Conservation (phyloP, 2,329 filamentous ascomycete genomes). For the Trichoderma sp. region DNA sequence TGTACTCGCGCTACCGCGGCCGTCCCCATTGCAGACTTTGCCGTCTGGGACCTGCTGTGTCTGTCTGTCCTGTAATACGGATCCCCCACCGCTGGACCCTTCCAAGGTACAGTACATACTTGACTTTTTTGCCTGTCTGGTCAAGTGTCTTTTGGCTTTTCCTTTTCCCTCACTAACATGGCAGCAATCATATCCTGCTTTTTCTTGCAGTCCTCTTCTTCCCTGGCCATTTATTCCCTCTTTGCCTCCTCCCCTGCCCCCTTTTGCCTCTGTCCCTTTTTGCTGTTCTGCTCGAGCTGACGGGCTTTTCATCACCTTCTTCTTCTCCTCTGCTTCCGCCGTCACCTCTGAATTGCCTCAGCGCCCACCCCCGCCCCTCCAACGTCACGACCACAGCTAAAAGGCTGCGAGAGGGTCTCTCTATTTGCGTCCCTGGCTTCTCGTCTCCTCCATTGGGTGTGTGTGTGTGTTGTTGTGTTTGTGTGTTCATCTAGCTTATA, state of each 20-base stretch:
- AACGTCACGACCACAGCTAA: conserved; percentile 4
- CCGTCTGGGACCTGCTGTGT: neutral
- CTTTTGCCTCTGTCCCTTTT: conserved; percentile 24
- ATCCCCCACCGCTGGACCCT: neutral
- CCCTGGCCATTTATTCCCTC: conserved; percentile 25
- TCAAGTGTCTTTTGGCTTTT: neutral
- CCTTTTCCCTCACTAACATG: conserved; percentile 19
- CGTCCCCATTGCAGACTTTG: neutral
- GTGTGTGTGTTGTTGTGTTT: conserved; percentile 9
- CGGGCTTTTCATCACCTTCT: neutral
- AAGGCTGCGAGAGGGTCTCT: conserved; percentile 1
- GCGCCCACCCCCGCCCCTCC: neutral
- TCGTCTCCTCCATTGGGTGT: neutral
- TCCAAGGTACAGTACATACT: neutral
- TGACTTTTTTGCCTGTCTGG: neutral
- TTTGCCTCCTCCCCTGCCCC: conserved; percentile 27
- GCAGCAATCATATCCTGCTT: conserved; percentile 25
- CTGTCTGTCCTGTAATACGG: neutral
- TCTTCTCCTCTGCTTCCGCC: neutral
- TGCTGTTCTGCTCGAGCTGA: conserved; percentile 6
- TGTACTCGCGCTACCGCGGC: neutral
- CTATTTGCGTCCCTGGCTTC: neutral
- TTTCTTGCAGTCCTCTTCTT: neutral
- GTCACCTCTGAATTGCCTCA: conserved; percentile 1
- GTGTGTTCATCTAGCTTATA: conserved; percentile 4